A percentile compares a stretch with the other conserved stretches of the same genome.
Evolutionary conservation across 2,329 filamentous ascomycete genomes (phyloP).

Genomic region (Aspergillus fumigatiaffinis): DNA sequence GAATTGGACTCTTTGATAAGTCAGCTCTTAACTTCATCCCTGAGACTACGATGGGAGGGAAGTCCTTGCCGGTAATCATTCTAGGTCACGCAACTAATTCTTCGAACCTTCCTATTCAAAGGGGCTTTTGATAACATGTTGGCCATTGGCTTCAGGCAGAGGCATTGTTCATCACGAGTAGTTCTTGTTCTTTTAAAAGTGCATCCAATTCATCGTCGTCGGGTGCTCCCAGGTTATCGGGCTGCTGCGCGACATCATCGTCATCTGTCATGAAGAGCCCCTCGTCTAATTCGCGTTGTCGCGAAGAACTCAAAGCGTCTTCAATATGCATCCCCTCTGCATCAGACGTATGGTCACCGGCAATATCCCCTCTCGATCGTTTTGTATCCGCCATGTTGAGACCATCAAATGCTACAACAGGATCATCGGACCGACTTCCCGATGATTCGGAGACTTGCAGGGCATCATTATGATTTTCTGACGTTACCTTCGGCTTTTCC

Average conservation of each 20-base stretch:
- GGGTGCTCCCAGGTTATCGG: conserved; percentile 5
- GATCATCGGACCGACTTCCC: conserved; percentile 4
- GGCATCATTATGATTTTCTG: conserved; percentile 4
- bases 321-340: not conserved
- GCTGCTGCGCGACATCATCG: conserved; percentile 1
- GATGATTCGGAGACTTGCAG: conserved; percentile 2
- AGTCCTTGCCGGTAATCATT: not conserved
- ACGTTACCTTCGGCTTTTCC: conserved; percentile 35
- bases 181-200: conserved; percentile 49
- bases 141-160: conserved; percentile 18
- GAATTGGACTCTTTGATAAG: too few relatives aligned
- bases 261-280: conserved; percentile 32
- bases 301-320: too few relatives aligned
- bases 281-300: conserved; percentile 7
- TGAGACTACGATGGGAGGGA: not conserved
- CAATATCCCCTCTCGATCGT: not conserved
- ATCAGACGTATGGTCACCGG: not conserved
- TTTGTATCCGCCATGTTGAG: not conserved
- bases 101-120: not conserved
- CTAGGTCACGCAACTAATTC: not conserved
- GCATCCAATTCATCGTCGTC: conserved; percentile 51
- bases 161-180: conserved; percentile 4
- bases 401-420: conserved; percentile 1
- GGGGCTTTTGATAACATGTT: not conserved
- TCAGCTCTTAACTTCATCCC: not conserved